Base-by-base conservation (phyloP, 495 filamentous ascomycete species). In the Podospora pseudocomata region DNA sequence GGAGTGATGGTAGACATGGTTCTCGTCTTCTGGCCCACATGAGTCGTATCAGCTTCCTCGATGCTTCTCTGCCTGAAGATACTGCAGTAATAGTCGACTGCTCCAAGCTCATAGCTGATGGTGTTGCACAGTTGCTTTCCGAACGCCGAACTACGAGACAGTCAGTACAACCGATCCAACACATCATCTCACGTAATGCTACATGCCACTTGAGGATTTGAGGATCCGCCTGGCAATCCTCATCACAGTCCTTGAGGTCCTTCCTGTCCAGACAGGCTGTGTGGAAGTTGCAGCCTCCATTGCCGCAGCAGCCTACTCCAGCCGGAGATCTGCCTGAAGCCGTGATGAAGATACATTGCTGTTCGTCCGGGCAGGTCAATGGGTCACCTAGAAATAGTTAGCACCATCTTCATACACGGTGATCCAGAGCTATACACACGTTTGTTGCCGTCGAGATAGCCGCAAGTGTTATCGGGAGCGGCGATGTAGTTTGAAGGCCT, bases 381-480 rank as follows among this genome's bases (percentile, higher is more conserved):
- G 72, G 74, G 11, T 78, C 80, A 19, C 67, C 79, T 81, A 20
- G 7, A 26, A 26, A 53, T 54, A 16, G 63, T 59, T 32, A 72
- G 61, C 30, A 9, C 0, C 49, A 49, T 49, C 26, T 59, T 27
- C 62, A 4, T 11, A 16, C 5, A 23, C 27, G 23, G 23, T 6
- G 53, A 69, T n/a, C 26, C 18, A 5, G n/a, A 55, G 18, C 23
- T 44, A 68, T 56, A 63, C 72, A 57, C 69, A 77, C 80, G 77
- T 27, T 73, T 63, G 60, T 72, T 74, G 27, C 77, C 82, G 44
- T 70, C 68, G 26, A 85, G 67, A 65, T 75, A 86, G 69, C 83
- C 83, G 66, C 83, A 86, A 0, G 79, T 82, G 71, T 82, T 81
- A 67, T 86, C 83, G 7, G 81, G 79, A 16, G 77, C 82, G 55